Percentiles rank a stretch among this genome's conserved stretches.
Evolutionary conservation across 2,329 filamentous ascomycete genomes (phyloP).

Genomic region (Clonostachys solani): DNA sequence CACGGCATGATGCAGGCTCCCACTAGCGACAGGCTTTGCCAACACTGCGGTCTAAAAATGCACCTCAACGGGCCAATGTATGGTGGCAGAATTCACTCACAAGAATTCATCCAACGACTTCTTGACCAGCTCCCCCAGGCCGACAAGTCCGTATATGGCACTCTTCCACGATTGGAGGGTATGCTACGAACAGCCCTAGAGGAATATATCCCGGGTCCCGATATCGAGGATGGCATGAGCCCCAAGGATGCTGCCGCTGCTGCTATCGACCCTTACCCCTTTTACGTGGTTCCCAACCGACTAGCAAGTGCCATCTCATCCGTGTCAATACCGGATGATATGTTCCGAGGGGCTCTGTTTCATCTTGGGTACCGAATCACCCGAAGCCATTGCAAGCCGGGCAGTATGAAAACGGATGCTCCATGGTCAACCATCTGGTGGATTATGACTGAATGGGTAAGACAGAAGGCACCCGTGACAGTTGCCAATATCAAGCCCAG

Average conservation of each 20-base stretch:
- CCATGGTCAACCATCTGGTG: conserved; percentile 90
- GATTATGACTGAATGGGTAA: conserved; percentile 86
- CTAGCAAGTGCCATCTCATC: conserved; percentile 77
- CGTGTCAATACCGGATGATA: conserved; percentile 72
- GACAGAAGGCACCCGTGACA: conserved; percentile 76
- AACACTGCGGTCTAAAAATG: conserved; percentile 81
- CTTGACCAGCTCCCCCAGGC: conserved; percentile 66
- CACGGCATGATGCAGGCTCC: conserved; percentile 72
- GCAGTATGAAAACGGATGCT: conserved; percentile 90
- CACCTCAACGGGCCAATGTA: conserved; percentile 95
- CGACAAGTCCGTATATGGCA: conserved; percentile 70
- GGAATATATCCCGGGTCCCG: conserved; percentile 45
- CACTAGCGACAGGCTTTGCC: conserved; percentile 60
- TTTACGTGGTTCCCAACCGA: conserved; percentile 77
- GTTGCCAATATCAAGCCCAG: conserved; percentile 63
- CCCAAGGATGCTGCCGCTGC: conserved; percentile 49
- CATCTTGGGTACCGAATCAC: conserved; percentile 79
- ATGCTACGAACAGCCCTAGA: conserved; percentile 89
- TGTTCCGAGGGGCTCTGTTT: conserved; percentile 75
- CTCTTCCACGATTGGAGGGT: conserved; percentile 76
- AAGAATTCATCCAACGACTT: conserved; percentile 75
- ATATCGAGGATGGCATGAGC: conserved; percentile 28
- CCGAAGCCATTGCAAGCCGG: conserved; percentile 83
- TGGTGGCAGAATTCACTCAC: conserved; percentile 81
- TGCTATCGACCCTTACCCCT: conserved; percentile 69